Evolutionary conservation across 257 asterid genomes (phyloP).

Genomic region (Solanum ossicruentum): DNA sequence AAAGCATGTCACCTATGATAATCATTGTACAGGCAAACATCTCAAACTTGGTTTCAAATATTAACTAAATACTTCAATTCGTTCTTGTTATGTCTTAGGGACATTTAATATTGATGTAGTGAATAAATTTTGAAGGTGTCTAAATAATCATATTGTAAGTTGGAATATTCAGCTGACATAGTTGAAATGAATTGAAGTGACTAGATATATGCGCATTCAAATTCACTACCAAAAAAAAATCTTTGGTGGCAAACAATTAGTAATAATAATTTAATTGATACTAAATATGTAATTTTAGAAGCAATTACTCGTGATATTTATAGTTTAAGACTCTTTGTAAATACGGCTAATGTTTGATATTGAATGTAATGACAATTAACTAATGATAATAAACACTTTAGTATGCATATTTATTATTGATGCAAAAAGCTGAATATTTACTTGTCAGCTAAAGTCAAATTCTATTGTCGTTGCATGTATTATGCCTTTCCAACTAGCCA

Average conservation of each 20-base stretch:
- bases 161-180: not conserved
- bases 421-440: not conserved
- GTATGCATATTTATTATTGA: too few species aligned
- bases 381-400: too few species aligned
- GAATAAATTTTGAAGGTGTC: not conserved
- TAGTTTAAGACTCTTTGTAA: too few species aligned
- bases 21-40: not conserved
- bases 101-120: fast-evolving
- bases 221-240: too few species aligned
- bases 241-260: too few species aligned
- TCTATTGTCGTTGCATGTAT: not conserved
- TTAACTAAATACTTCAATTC: not conserved
- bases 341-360: too few species aligned
- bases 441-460: fast-evolving
- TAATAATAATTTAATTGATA: too few species aligned
- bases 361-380: too few species aligned
- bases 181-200: not conserved
- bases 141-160: not conserved
- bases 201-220: not conserved
- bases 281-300: too few species aligned
- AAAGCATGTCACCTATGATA: too few species aligned
- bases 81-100: not conserved
- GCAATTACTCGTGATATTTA: too few species aligned
- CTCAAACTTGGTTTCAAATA: not conserved
- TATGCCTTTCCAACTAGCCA: not conserved